Base-by-base conservation (phyloP, 2,329 filamentous ascomycete genomes). In the Shiraia sp. region DNA sequence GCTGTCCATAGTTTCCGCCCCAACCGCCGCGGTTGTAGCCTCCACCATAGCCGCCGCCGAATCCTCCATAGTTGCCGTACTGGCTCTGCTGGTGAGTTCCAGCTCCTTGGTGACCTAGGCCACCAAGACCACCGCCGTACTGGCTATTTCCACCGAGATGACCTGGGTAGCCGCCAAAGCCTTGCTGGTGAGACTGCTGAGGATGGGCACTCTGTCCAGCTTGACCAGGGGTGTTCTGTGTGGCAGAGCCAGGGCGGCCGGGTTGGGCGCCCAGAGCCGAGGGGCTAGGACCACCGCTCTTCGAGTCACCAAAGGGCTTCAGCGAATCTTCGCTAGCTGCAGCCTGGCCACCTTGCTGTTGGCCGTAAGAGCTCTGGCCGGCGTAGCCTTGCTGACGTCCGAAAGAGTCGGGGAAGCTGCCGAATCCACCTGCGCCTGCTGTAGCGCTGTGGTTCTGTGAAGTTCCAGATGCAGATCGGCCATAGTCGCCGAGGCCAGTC, bases 161-260 rank as follows among this genome's bases (percentile, higher is more conserved):
- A 42, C 72, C 69, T 22, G 78, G 77, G 50, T 83, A 83, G 31
- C 73, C 75, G 37, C 78, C 77, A 51, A 81, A 82, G 32, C 73
- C 75, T 61, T 79, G 78, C 60, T 83, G 80, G 36, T 80, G 77
- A 22, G 72, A 75, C 62, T 79, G 78, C 36, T 79, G 75, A 32
- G 79, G 79, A 33, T 80, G 69, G 22, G 75, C 74, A 32, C 74
- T 69, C 57, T 81, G 79, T 61, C 64, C 66, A 41, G 74, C 72
- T 57, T 79, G 77, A 31, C 76, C 75, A 27, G 73, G 76, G 16
- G 73, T 74, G 57, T 74, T 82, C 68, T 83, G 84, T 22, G 80
- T 78, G 6, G 81, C 81, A 26, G 82, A 85, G 29, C 79, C 80
- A 27, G 82, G 82, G 47, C 82, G 80, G 51, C 81, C 80, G 31